These are phyloP conservation scores for Clonostachys solani DNA, from an alignment of 2,329 filamentous ascomycete genomes.

Conservation along the genomic window DNA sequence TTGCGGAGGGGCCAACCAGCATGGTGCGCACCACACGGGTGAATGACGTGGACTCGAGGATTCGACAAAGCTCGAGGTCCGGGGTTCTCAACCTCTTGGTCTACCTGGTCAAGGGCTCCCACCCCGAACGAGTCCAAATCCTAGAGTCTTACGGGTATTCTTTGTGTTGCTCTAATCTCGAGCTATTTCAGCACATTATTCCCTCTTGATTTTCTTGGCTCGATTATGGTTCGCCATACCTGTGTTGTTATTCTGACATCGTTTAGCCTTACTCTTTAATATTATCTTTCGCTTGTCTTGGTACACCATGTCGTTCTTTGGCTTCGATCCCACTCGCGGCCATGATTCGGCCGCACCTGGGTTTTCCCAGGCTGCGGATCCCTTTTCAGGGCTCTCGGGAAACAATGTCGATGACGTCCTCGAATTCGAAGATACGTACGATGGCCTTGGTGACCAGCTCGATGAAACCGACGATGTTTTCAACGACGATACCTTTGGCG, in stretches of 20 bases:
- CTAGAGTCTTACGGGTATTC: too few species aligned
- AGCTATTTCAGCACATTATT: too few species aligned
- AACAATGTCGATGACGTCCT: constrained; percentile 54
- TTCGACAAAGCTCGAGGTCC: too few species aligned
- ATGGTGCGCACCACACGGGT: too few species aligned
- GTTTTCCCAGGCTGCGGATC: constrained; percentile 80
- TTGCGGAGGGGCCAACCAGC: too few species aligned
- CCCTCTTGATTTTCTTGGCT: too few species aligned
- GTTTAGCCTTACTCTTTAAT: constrained; percentile 11
- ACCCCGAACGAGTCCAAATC: too few species aligned
- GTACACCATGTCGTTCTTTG: constrained; percentile 81
- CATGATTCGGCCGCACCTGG: constrained; percentile 69
- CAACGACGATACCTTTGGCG: constrained; percentile 92
- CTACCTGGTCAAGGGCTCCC: too few species aligned
- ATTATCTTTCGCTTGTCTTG: constrained; percentile 1
- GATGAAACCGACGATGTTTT: constrained; percentile 90
- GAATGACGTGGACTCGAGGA: too few species aligned
- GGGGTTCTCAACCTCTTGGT: too few species aligned
- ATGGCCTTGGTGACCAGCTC: constrained; percentile 85
- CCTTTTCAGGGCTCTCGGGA: constrained; percentile 77
- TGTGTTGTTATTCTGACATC: neutral
- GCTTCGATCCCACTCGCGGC: constrained; percentile 62
- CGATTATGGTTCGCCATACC: too few species aligned
- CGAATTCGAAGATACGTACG: constrained; percentile 97
- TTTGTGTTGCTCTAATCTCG: too few species aligned